phyloP scores from a whole-genome alignment of 352 stramenopile genomes.

The Phytophthora sp. region DNA sequence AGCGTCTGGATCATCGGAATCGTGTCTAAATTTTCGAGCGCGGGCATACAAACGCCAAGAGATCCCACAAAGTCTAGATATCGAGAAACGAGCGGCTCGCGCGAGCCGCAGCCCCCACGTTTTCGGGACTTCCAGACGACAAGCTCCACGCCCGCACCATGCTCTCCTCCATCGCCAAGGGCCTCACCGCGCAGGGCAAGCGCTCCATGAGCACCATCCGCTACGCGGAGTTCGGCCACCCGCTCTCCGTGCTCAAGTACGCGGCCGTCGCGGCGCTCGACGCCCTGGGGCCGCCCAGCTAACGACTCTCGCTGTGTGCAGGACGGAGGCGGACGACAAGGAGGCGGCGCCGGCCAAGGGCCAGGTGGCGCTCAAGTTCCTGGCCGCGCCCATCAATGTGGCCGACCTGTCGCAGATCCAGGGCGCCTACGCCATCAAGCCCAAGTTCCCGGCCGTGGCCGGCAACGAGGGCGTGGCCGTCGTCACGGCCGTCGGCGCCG shows the following conservation, averaged over 20 bases:
- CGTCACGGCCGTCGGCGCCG: conserved; percentile 81
- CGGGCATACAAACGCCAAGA: conserved; percentile 11
- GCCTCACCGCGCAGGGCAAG: conserved; percentile 45
- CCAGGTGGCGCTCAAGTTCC: conserved; percentile 89
- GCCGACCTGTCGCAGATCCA: conserved; percentile 90
- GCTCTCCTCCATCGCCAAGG: conserved; percentile 69
- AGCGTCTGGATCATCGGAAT: conserved; percentile 24
- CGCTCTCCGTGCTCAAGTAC: conserved; percentile 68
- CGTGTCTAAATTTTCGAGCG: conserved; percentile 12
- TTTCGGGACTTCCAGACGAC: background rate
- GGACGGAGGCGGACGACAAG: conserved; percentile 72
- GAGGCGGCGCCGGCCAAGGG: conserved; percentile 47
- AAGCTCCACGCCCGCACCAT: conserved; percentile 32
- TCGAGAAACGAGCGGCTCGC: conserved; percentile 15
- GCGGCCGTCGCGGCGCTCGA: too few relatives aligned
- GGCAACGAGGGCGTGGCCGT: conserved; percentile 89
- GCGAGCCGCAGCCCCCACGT: conserved; percentile 9
- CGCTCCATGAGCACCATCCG: conserved; percentile 79
- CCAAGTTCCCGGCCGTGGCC: conserved; percentile 76
- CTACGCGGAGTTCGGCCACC: conserved; percentile 79
- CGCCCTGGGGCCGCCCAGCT: too few relatives aligned
- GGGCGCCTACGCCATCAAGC: conserved; percentile 81
- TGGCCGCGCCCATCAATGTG: conserved; percentile 90
- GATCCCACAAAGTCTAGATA: background rate
- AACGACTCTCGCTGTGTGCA: too few relatives aligned